phyloP scores from a whole-genome alignment of 2,329 filamentous ascomycete genomes.

The Neofusicoccum kwambonambiense region DNA sequence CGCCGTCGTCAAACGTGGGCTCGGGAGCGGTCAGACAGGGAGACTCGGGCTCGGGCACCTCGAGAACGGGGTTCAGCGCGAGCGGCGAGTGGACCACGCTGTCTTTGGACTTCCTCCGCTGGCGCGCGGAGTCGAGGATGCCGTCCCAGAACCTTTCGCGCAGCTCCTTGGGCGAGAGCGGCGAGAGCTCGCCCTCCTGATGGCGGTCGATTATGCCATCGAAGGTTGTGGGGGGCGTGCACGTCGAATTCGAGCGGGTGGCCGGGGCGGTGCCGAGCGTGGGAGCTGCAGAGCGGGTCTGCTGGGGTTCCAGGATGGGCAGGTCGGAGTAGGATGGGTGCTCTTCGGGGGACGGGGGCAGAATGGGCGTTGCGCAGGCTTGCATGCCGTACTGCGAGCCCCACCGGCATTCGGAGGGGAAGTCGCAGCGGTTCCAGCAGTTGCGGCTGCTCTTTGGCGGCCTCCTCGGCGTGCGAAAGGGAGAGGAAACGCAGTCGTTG shows the following conservation, averaged over 20 bases:
- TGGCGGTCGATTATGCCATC: conserved; percentile 22
- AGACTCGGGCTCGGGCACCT: conserved; percentile 16
- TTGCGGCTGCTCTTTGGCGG: conserved; percentile 29
- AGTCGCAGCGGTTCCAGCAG: conserved; percentile 48
- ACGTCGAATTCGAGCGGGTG: background rate
- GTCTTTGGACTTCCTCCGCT: conserved; percentile 21
- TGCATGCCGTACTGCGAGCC: conserved; percentile 21
- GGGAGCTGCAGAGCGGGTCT: background rate
- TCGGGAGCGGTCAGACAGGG: background rate
- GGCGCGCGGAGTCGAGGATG: conserved; percentile 28
- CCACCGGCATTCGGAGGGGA: conserved; percentile 48
- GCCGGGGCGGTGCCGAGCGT: background rate
- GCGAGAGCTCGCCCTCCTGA: conserved; percentile 21
- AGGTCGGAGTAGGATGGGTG: background rate
- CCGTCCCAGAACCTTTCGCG: conserved; percentile 28
- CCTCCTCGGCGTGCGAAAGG: background rate
- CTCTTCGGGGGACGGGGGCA: background rate
- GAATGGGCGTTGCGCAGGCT: background rate
- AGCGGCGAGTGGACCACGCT: conserved; percentile 22
- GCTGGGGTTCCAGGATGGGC: background rate
- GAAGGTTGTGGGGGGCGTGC: conserved; percentile 17
- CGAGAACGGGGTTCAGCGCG: conserved; percentile 13
- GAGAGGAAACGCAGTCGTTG: conserved; percentile 5
- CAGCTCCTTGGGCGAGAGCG: conserved; percentile 18
- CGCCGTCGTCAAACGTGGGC: background rate